Evolutionary conservation across 2,329 filamentous ascomycete species (phyloP).

Genomic region (Septoria linicola): DNA sequence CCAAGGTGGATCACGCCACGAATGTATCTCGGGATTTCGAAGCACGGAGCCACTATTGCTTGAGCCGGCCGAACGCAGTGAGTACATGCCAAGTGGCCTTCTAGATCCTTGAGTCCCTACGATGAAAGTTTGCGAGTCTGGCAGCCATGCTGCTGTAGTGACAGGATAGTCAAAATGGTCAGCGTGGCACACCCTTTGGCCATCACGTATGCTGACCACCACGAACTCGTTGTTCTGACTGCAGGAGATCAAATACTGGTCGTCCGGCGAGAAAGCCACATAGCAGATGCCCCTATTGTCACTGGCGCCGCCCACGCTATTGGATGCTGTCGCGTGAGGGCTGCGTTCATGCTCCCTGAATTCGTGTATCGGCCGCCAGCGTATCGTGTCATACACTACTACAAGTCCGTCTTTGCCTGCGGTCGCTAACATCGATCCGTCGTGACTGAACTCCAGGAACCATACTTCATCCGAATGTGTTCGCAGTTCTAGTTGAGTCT

Average conservation of each 20-base stretch:
- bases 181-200: constrained; percentile 62
- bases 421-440: constrained; percentile 78
- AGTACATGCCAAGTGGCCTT: constrained; percentile 62
- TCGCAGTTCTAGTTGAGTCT: constrained; percentile 67
- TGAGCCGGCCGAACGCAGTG: constrained; percentile 20
- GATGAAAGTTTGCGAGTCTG: constrained; percentile 73
- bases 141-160: constrained; percentile 85
- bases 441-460: constrained; percentile 86
- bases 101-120: constrained; percentile 71
- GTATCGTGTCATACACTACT: constrained; percentile 75
- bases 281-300: constrained; percentile 65
- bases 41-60: constrained; percentile 22
- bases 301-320: constrained; percentile 13
- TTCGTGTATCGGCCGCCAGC: constrained; percentile 62
- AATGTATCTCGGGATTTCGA: constrained; percentile 34
- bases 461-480: constrained; percentile 82
- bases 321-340: constrained; percentile 17
- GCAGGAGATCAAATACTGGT: constrained; percentile 81
- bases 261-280: constrained; percentile 88
- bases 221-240: constrained; percentile 44
- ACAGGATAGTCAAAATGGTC: constrained; percentile 78
- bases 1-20: constrained; percentile 49
- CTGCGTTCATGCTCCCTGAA: constrained; percentile 36
- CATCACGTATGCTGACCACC: constrained; percentile 42
- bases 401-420: constrained; percentile 74